A percentile compares a stretch with the other conserved stretches of the same genome.
Conservation (phyloP, 2,329 filamentous ascomycete genomes). For the Bipolaris victoriae region DNA sequence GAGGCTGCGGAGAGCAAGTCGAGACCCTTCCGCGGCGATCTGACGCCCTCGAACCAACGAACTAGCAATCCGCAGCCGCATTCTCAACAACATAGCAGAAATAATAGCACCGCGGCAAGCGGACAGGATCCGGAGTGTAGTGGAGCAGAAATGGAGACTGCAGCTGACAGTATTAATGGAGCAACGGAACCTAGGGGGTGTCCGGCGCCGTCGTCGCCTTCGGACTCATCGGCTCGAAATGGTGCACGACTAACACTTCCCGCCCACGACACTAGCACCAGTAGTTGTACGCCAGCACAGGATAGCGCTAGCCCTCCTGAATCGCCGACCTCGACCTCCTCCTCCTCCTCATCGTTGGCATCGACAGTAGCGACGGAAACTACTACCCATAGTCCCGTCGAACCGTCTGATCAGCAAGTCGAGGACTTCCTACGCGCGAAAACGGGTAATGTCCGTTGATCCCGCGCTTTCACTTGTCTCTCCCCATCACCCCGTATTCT, state of each 20-base stretch:
- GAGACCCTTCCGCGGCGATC: constrained; percentile 40
- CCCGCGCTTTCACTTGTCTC: background rate
- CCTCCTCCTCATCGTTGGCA: too few species aligned
- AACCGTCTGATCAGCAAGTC: constrained; percentile 21
- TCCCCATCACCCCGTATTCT: too few species aligned
- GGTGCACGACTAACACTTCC: background rate
- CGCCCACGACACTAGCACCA: constrained; percentile 1
- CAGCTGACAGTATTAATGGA: background rate
- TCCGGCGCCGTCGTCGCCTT: background rate
- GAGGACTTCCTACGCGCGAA: constrained; percentile 31
- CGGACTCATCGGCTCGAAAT: constrained; percentile 2
- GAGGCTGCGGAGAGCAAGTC: constrained; percentile 29
- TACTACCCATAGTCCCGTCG: background rate
- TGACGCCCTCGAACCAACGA: constrained; percentile 34
- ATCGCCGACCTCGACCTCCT: background rate
- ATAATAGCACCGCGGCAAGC: background rate
- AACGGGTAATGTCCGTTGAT: constrained; percentile 18
- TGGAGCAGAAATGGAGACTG: background rate
- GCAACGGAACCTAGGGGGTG: constrained; percentile 1
- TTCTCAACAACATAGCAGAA: background rate
- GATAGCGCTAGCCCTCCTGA: background rate
- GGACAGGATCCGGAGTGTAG: background rate
- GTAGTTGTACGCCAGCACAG: background rate
- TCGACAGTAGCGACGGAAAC: background rate
- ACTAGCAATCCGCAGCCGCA: background rate